Base-by-base conservation (phyloP, 352 stramenopile genomes). In the Phytophthora brassicae region DNA sequence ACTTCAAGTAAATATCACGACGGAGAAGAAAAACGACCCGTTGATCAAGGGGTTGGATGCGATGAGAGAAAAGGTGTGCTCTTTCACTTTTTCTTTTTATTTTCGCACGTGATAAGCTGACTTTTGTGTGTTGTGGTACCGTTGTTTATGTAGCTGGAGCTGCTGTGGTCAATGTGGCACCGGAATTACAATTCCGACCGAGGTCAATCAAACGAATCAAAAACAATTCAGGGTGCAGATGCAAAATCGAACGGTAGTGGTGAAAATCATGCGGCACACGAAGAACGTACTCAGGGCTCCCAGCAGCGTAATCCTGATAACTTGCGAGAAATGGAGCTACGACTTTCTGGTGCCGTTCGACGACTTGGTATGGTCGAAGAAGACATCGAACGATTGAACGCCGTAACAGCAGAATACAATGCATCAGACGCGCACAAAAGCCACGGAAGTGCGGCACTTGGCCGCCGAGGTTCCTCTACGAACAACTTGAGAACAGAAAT, bases 21-120 rank as follows among this genome's bases (percentile, higher is more conserved):
- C 82, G 0, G 80, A 89, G 58, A 88, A 89, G 68, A 86, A 87
- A 60, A 89, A 89, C 54, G 80, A 91, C n/a, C 78, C 80, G 22
- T 52, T 91, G 22, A 77, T 89, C 68, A 92, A 90, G 62, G 66
- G 66, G 24, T 55, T 92, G 9, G 78, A 92, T 35, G 44, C 48
- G 0, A 88, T 89, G 75, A 74, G 75, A 16, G 78, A 91, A 56
- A 91, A 91, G 72, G 73, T 81, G 65, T 56, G 53, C 58, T 16
- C 24, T 41, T 4, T 22, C 38, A 31, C 19, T 16, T 13, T 56
- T 31, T 4, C 26, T 23, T 55, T 44, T 2, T 42, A 35, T 28
- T 28, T 9, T 44, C 3, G 36, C 36, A n/a, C 16, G n/a, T n/a
- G 36, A 41, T 8, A 41, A 41, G n/a, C 35, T 41, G 6, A 41